phyloP scores from a whole-genome alignment of 495 filamentous ascomycete genomes.

The Lindgomyces ingoldianus region DNA sequence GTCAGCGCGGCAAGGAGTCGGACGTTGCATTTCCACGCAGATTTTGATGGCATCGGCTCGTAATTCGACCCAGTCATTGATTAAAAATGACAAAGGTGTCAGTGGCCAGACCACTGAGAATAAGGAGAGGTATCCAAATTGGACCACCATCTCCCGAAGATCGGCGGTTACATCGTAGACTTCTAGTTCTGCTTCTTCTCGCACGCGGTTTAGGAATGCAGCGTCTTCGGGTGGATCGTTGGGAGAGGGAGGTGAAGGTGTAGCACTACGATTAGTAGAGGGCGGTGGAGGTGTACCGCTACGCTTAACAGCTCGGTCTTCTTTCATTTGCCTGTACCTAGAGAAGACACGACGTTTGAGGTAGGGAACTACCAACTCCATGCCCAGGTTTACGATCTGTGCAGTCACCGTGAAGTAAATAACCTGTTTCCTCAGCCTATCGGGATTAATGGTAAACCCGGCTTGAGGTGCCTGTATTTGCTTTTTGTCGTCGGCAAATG shows the following conservation, averaged over 20 bases:
- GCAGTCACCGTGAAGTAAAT: slow-evolving; percentile 97
- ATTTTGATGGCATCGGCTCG: slow-evolving; percentile 95
- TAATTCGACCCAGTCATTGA: slow-evolving; percentile 97
- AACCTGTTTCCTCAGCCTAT: slow-evolving; percentile 83
- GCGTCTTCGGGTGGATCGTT: slow-evolving; percentile 72
- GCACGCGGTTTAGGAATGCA: slow-evolving; percentile 74
- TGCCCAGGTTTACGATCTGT: slow-evolving; percentile 81
- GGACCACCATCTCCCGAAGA: slow-evolving; percentile 92
- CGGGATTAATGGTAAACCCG: slow-evolving; percentile 78
- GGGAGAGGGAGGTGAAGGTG: slow-evolving; percentile 37
- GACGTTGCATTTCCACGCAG: slow-evolving; percentile 82
- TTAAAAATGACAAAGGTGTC: slow-evolving; percentile 80
- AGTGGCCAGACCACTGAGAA: slow-evolving; percentile 94
- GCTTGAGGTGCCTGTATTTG: slow-evolving; percentile 59
- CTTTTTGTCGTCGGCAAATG: slow-evolving; percentile 71
- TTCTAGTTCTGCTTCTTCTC: slow-evolving; percentile 81
- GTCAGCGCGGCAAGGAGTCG: slow-evolving; percentile 82
- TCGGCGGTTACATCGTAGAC: slow-evolving; percentile 87
- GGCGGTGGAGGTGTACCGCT: slow-evolving; percentile 56
- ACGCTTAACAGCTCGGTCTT: slow-evolving; percentile 52
- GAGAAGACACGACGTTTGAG: slow-evolving; percentile 72
- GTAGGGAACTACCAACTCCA: slow-evolving; percentile 85
- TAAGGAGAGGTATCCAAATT: slow-evolving; percentile 80
- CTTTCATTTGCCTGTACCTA: slow-evolving; percentile 72
- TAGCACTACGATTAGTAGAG: slow-evolving; percentile 51